Percentiles rank a stretch among this genome's conserved stretches.
These are phyloP conservation scores for Meripilus lineatus DNA, from an alignment of 1,284 basidiomycete species.

Conservation along the genomic window DNA sequence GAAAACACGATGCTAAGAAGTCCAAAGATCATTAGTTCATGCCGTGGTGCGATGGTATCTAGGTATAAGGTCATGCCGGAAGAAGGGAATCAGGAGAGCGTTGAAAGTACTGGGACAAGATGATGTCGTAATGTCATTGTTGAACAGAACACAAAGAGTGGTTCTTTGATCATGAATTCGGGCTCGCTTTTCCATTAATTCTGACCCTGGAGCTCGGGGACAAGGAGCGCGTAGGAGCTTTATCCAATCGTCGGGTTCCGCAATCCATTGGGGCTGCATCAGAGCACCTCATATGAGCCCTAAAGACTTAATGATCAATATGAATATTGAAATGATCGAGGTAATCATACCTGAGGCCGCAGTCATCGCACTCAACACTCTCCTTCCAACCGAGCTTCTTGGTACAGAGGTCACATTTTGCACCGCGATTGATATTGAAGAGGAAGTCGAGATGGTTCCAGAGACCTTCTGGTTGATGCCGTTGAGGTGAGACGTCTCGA, in stretches of 20 bases:
- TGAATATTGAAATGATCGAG: neutral
- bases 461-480: constrained; percentile 29
- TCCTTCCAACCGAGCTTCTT: constrained; percentile 85
- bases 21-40: too few relatives aligned
- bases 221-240: constrained; percentile 1
- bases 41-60: too few relatives aligned
- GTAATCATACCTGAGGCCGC: constrained; percentile 56
- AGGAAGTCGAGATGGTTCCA: constrained; percentile 79
- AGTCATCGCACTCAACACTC: constrained; percentile 86
- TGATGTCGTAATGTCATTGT: too few relatives aligned
- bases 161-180: too few relatives aligned
- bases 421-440: constrained; percentile 61
- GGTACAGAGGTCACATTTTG: constrained; percentile 77
- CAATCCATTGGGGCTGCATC: constrained; percentile 77
- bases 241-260: constrained; percentile 35
- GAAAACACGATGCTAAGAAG: too few relatives aligned
- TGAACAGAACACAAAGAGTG: too few relatives aligned
- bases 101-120: too few relatives aligned
- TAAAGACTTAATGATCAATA: constrained; percentile 23
- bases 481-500: constrained; percentile 26
- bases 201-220: neutral
- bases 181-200: too few relatives aligned
- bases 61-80: too few relatives aligned
- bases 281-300: constrained; percentile 80
- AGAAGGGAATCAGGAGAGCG: too few relatives aligned